Evolutionary conservation across 768 basidiomycete genomes (phyloP).

Genomic region (Boletellus sp.): DNA sequence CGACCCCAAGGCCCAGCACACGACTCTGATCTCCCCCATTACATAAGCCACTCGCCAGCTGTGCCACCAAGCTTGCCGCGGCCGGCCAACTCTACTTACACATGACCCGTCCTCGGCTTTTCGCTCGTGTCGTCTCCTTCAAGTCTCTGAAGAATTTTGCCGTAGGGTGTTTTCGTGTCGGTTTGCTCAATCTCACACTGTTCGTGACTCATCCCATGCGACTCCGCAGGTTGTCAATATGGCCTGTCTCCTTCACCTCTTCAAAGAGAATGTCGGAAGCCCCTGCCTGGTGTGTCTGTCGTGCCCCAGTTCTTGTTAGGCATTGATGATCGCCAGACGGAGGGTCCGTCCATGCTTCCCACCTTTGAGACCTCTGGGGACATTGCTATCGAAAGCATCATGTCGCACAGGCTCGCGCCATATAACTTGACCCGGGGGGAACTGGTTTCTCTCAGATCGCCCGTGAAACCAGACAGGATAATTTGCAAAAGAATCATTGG

Average conservation of each 20-base stretch:
- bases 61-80: not conserved
- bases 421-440: constrained; percentile 65
- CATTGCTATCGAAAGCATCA: constrained; percentile 57
- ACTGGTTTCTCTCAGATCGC: constrained; percentile 68
- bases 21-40: too few species aligned
- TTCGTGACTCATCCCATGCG: constrained; percentile 1
- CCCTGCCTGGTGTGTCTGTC: constrained; percentile 44
- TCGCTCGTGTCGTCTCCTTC: constrained; percentile 2
- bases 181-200: constrained; percentile 1
- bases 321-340: constrained; percentile 42
- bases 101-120: constrained; percentile 16
- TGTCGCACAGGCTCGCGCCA: constrained; percentile 51
- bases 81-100: not conserved
- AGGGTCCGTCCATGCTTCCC: constrained; percentile 79
- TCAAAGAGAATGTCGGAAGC: constrained; percentile 57
- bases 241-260: constrained; percentile 56
- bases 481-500: constrained; percentile 91
- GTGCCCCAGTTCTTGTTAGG: not conserved
- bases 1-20: too few species aligned
- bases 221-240: constrained; percentile 51
- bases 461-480: constrained; percentile 57
- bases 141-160: constrained; percentile 15
- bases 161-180: constrained; percentile 28
- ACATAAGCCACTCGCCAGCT: not conserved
- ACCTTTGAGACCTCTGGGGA: constrained; percentile 62